Base-by-base conservation (phyloP, 2,329 filamentous ascomycete species). In the Colletotrichum lini region DNA sequence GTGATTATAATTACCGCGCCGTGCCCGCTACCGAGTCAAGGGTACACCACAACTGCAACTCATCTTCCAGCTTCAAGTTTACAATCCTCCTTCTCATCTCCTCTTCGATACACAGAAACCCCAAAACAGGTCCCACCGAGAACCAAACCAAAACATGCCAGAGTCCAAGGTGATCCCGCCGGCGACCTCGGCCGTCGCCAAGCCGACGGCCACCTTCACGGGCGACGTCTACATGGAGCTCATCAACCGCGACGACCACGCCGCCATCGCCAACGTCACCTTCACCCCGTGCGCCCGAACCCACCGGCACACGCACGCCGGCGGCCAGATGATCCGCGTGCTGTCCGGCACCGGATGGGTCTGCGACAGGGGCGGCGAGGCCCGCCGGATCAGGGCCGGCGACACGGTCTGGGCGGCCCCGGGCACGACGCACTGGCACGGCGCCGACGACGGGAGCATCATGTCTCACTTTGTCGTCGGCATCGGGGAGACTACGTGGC, bases 401-500 rank as follows among this genome's bases (percentile, higher is more conserved):
- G 84, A 85, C 75, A 76, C 83, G 0, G 77, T 84, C 26, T 82
- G 81, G 78, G 77, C 78, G 30, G 79, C 81, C 9, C 76, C 81
- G 0, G 82, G 82, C 2, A 84, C 82, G 53, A 81, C 77, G 54
- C 84, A 85, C 73, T 85, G 84, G 83, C 83, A 85, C 74, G 83
- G 83, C 4, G 83, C 81, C 2, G 83, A 81, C 50, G 80, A 80
- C 18, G 77, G 75, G 10, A 83, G 79, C 57, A 74, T 80, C 65
- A 82, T 85, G 83, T 78, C 79, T 58, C 83, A 85, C 76, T 74
- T 78, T 72, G 82, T 79, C 5, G 78, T 82, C 60, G 78, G 78
- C 49, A 72, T 80, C 42, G 82, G 82, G 2, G 78, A 79, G 70
- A 83, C 80, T 5, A 78, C 73, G 16, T 83, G 81, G 82, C 72